Evolutionary conservation across 2,329 filamentous ascomycete species (phyloP).

Genomic region (Aspergillus sp.): DNA sequence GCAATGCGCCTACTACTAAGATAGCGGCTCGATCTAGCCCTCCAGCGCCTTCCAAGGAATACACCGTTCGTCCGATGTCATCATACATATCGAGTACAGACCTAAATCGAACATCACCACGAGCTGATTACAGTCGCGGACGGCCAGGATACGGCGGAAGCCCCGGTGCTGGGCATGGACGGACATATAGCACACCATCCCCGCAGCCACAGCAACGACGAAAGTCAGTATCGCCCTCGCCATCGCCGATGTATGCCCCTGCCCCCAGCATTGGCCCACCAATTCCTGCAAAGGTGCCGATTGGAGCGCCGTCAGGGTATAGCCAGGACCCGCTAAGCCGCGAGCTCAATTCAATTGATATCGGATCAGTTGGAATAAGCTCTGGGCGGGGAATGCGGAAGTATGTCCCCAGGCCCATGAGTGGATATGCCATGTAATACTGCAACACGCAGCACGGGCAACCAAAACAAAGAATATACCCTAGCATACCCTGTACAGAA

Average conservation of each 20-base stretch:
- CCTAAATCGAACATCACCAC: slow-evolving; percentile 24
- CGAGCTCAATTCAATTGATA: slow-evolving; percentile 56
- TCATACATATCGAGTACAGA: slow-evolving; percentile 4
- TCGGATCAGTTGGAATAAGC: slow-evolving; percentile 39
- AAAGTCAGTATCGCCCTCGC: slow-evolving; percentile 31
- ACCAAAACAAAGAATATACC: not conserved
- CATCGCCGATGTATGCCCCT: slow-evolving; percentile 34
- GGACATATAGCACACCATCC: slow-evolving; percentile 25
- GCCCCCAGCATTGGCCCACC: slow-evolving; percentile 33
- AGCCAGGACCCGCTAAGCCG: slow-evolving; percentile 54
- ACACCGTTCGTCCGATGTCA: slow-evolving; percentile 12
- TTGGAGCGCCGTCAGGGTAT: slow-evolving; percentile 30
- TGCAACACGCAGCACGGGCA: not conserved
- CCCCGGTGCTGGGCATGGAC: slow-evolving; percentile 19
- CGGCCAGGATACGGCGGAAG: slow-evolving; percentile 19
- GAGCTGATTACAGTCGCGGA: slow-evolving; percentile 19
- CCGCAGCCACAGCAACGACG: slow-evolving; percentile 24
- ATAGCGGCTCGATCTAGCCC: slow-evolving; percentile 19
- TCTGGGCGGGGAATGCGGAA: slow-evolving; percentile 29
- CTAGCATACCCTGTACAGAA: not conserved
- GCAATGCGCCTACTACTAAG: slow-evolving; percentile 35
- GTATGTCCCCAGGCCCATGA: slow-evolving; percentile 31
- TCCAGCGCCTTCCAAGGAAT: slow-evolving; percentile 18
- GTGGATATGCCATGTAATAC: slow-evolving; percentile 30
- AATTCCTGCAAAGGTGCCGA: slow-evolving; percentile 45